Base-by-base conservation (phyloP, 2,329 filamentous ascomycete species). In the Neofusicoccum parvum region DNA sequence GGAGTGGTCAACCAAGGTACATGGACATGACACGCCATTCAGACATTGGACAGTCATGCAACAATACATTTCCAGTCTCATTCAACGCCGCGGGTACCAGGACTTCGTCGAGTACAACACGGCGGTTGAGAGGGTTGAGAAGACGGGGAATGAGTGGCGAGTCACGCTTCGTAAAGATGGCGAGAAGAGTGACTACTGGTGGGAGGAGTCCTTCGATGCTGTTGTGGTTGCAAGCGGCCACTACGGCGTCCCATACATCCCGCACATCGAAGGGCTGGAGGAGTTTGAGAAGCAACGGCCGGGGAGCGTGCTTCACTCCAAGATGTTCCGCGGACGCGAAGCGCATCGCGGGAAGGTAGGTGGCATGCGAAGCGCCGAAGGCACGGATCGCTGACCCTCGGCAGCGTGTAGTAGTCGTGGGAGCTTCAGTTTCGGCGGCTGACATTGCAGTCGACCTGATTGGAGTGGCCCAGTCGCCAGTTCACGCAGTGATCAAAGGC, bases 341-440 rank as follows among this genome's bases (percentile, higher is more conserved):
- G 70, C 73, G 5, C 87, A 80, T 69, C 72, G 69, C 32, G 79
- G 64, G 10, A 58, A 51, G 53, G 59, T 62, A 12, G 14, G 59
- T 50, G 37, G 27, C 27, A 32, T 34, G 20, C 32, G 12, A 6
- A 7, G 7, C 12, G 7, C 10, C 36, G 12, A 27, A 20, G 17
- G 6, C 10, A 41, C 46, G 7, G 14, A 2, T 12, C 15, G 46
- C 59, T 51, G n/a, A 54, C n/a, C n/a, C 7, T 7, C 12, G 20
- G 3, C 56, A 88, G 85, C 81, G 78, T 66, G 84, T 90, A 0
- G 78, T 90, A 0, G 82, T 88, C 0, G 86, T 90, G 1, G 88
- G 88, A 3, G 87, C 86, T 0, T 88, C 86, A 0, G 87, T 90
- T 3, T 90, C 87, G 0, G 87, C 85, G 0, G 83, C 86, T 34